Evolutionary conservation across 129 eudicot genomes (phyloP).

Genomic region (Silybum marianum): DNA sequence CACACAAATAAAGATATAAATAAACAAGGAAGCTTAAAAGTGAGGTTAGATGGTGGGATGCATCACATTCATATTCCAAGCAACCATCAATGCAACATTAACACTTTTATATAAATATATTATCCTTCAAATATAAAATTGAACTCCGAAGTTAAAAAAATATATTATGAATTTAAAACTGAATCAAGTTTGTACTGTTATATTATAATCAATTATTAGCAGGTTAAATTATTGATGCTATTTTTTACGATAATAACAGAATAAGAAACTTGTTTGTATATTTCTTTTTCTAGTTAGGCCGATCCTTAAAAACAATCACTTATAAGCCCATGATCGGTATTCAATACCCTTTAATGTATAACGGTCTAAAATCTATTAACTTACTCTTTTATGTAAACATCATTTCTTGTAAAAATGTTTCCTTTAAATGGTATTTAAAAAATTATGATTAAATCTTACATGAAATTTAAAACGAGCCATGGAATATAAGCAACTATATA

Average conservation of each 20-base stretch:
- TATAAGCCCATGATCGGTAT: too few relatives aligned
- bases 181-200: background rate
- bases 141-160: background rate
- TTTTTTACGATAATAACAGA: background rate
- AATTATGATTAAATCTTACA: too few relatives aligned
- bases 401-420: too few relatives aligned
- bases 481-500: too few relatives aligned
- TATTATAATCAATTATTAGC: background rate
- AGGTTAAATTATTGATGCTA: too few relatives aligned
- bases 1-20: background rate
- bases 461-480: background rate
- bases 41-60: constrained; percentile 2
- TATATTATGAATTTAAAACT: background rate
- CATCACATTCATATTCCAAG: background rate
- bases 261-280: background rate
- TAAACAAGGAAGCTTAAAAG: background rate
- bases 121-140: background rate
- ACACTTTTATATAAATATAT: background rate
- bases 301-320: too few relatives aligned
- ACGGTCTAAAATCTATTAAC: too few relatives aligned
- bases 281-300: too few relatives aligned
- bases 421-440: background rate
- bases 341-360: background rate
- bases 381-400: too few relatives aligned
- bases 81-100: constrained; percentile 1